Evolutionary conservation across 2,329 filamentous ascomycete species (phyloP), one percentile per base, ranked within the genome.

Genomic region (Colletotrichum musae): DNA sequence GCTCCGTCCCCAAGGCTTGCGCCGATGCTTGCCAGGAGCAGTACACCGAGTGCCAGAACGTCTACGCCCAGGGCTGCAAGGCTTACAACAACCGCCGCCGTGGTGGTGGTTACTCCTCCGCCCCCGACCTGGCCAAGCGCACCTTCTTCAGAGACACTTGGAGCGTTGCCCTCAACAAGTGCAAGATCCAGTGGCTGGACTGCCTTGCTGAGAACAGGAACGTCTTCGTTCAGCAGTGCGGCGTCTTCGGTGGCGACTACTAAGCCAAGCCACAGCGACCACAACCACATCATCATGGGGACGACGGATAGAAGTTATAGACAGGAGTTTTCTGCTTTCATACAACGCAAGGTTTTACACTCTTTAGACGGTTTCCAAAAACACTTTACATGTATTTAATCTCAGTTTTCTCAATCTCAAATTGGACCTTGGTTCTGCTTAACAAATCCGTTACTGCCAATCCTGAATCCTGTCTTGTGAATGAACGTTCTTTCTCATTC

Each of bases 21-120:
- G 74, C 78, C 59, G 85, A 86, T 71, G 86, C 87, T 36, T 89
- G 87, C 80, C 81, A 85, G 77, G 78, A 80, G 59, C 87, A 89
- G 80, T 86, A 83, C 75, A 74, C 83, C 43, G 77, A 83, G 62
- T 89, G 87, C 75, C 73, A 81, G 26, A 76, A 75, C 48, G 82
- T 83, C 47, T 89, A 89, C 73, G 85, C 83, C 65, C 75, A 86
- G 77, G 81, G 83, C 50, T 88, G 86, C 79, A 79, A 80, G 73
- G 64, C 69, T 9, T 72, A 73, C 62, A 76, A 74, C 68, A 68
- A 64, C 58, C 60, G 69, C 43, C 68, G 69, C 45, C 51, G 64
- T n/a, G 62, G 62, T 32, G 64, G 36, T n/a, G 32, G 36, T n/a
- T 72, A 64, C 51, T 62, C 68, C 6, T 59, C 59, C 28, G 64